Percentiles rank a stretch among this genome's conserved stretches.
These are phyloP conservation scores for Phlebiopsis flavidoalba DNA, from an alignment of 768 basidiomycete species.

Conservation along the genomic window DNA sequence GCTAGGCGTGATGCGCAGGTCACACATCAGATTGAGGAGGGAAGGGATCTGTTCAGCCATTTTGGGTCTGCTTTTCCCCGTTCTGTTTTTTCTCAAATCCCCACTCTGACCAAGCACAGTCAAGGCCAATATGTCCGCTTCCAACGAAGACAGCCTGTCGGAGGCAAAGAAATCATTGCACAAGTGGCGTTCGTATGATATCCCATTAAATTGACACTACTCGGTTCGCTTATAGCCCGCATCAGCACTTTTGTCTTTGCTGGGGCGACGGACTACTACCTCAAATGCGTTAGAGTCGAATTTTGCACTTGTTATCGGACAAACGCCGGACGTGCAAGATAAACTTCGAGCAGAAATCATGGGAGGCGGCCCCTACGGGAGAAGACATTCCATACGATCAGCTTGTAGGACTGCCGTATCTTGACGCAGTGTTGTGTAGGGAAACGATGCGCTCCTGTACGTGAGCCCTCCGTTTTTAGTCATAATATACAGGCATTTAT, in stretches of 20 bases:
- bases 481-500: neutral
- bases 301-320: constrained; percentile 7
- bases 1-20: constrained; percentile 11
- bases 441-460: constrained; percentile 51
- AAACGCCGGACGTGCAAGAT: constrained; percentile 9
- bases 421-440: constrained; percentile 58
- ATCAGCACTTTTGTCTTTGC: constrained; percentile 4
- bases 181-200: constrained; percentile 7
- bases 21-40: constrained; percentile 12
- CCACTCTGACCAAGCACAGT: neutral
- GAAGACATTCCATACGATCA: constrained; percentile 16
- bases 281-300: constrained; percentile 2
- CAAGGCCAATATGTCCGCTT: constrained; percentile 3
- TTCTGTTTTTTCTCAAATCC: no score
- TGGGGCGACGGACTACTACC: constrained; percentile 14
- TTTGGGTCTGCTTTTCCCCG: constrained; percentile 6
- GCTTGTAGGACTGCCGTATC: constrained; percentile 42
- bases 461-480: neutral
- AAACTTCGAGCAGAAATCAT: constrained; percentile 7
- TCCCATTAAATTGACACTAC: neutral
- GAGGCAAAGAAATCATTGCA: constrained; percentile 9
- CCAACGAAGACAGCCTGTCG: constrained; percentile 7
- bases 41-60: constrained; percentile 18
- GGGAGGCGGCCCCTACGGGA: constrained; percentile 2
- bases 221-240: neutral